phyloP scores from a whole-genome alignment of 495 filamentous ascomycete genomes.

The Tuber umbilicatum region DNA sequence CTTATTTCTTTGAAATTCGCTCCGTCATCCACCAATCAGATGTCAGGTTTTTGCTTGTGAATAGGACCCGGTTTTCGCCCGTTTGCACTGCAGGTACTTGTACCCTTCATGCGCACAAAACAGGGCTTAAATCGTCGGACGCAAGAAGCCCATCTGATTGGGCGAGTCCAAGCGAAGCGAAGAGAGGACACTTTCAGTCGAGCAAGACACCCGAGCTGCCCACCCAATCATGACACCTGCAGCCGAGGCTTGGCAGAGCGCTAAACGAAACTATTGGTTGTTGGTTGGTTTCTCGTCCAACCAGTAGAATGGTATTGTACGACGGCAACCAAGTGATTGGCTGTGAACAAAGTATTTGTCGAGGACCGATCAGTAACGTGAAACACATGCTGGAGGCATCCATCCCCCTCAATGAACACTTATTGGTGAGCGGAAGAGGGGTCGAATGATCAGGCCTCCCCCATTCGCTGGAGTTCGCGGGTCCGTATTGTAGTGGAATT shows the following conservation, averaged over 20 bases:
- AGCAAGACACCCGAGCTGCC: neutral
- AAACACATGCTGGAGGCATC: neutral
- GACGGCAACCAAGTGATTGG: neutral
- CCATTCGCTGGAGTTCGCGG: neutral
- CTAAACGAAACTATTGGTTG: conserved; percentile 3
- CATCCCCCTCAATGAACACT: neutral
- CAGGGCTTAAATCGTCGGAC: neutral
- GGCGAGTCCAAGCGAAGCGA: neutral
- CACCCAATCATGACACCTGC: neutral
- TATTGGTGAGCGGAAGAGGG: neutral
- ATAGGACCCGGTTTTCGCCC: too few relatives aligned
- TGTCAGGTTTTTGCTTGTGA: too few relatives aligned
- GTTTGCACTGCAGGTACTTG: too few relatives aligned
- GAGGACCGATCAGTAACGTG: neutral
- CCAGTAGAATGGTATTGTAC: neutral
- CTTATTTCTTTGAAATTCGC: too few relatives aligned
- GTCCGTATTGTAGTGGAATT: neutral
- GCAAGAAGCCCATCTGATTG: neutral
- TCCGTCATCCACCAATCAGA: too few relatives aligned
- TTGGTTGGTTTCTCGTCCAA: neutral
- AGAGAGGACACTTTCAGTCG: neutral
- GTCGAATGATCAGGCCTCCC: neutral
- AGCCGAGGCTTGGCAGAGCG: neutral
- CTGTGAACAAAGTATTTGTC: neutral
- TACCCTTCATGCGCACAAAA: neutral